Evolutionary conservation across 768 basidiomycete species (phyloP), one percentile per base, ranked within the genome.

Genomic region (Trametes punicea): DNA sequence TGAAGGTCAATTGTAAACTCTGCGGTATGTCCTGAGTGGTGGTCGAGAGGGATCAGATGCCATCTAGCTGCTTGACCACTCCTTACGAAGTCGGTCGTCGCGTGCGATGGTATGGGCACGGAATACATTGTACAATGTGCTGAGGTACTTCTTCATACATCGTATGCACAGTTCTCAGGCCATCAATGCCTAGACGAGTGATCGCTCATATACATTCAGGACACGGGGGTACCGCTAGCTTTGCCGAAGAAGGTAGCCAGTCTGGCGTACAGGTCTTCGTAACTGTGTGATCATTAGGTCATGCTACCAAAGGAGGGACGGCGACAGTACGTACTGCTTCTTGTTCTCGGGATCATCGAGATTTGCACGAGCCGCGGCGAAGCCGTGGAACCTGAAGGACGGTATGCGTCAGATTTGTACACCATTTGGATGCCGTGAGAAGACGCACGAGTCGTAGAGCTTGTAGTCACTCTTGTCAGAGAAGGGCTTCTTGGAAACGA

Each of bases 341-440:
- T 77, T 77, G 67, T 84, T 85, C 55, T 84, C 81, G 20, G 72
- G 66, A 48, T 84, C 73, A 25, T 76, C 73, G 50, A 85, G 71
- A 65, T 86, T 72, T 2, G 75, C 84, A 44, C 84, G 74, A 3
- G 85, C 84, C 18, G 82, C 85, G 4, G 84, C 81, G 74, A 78
- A 87, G 30, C 84, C 84, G 61, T 86, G 84, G 71, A 79, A 78
- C 72, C 81, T 82, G 53, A 7, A 13, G 15, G 21, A 44, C 29
- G 30, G n/a, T 34, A 23, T 25, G 6, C 18, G 45, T n/a, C 34
- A 7, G 21, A 11, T n/a, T 2, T 16, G 3, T 15, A 34, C 2
- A 9, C 23, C 16, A 11, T 7, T 36, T 2, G 10, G 21, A 41
- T 18, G 23, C 10, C 18, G 26, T 16, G 2, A 23, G 31, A 39